phyloP scores from a whole-genome alignment of 495 filamentous ascomycete species.

The Aspergillus ostianus region DNA sequence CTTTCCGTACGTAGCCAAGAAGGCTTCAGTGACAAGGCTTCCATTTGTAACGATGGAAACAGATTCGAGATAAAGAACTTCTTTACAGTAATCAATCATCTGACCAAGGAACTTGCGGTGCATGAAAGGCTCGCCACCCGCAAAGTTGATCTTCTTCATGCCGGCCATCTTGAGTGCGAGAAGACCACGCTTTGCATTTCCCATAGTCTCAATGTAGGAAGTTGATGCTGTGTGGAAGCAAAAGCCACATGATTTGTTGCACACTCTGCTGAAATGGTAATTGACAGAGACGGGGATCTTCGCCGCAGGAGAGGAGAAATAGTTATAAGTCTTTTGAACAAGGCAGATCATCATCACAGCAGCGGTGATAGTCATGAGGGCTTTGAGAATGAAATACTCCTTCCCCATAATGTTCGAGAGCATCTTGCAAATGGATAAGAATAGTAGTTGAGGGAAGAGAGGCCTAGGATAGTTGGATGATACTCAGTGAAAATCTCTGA shows the following conservation, averaged over 20 bases:
- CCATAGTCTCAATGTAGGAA: conserved; percentile 38
- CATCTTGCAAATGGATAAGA: too few relatives aligned
- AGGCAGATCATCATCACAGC: too few relatives aligned
- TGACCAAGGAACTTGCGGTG: conserved; percentile 46
- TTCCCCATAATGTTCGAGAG: too few relatives aligned
- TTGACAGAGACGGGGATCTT: conserved; percentile 40
- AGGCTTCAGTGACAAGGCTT: conserved; percentile 44
- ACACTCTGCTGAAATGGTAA: conserved; percentile 49
- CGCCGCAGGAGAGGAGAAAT: too few relatives aligned
- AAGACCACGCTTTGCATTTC: conserved; percentile 44
- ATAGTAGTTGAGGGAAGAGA: too few relatives aligned
- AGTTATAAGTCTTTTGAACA: too few relatives aligned
- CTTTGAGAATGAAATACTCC: too few relatives aligned
- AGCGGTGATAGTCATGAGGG: too few relatives aligned
- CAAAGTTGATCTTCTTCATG: conserved; percentile 60
- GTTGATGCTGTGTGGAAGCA: conserved; percentile 57
- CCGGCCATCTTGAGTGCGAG: conserved; percentile 41
- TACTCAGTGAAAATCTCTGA: neutral
- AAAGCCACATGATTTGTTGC: conserved; percentile 53
- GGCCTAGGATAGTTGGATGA: too few relatives aligned
- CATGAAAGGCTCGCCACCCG: conserved; percentile 61
- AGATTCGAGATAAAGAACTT: conserved; percentile 46
- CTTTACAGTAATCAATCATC: conserved; percentile 51
- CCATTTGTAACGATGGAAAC: conserved; percentile 57
- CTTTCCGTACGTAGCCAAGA: conserved; percentile 37